phyloP scores from a whole-genome alignment of 2,329 filamentous ascomycete species.

The Botryotinia convoluta region DNA sequence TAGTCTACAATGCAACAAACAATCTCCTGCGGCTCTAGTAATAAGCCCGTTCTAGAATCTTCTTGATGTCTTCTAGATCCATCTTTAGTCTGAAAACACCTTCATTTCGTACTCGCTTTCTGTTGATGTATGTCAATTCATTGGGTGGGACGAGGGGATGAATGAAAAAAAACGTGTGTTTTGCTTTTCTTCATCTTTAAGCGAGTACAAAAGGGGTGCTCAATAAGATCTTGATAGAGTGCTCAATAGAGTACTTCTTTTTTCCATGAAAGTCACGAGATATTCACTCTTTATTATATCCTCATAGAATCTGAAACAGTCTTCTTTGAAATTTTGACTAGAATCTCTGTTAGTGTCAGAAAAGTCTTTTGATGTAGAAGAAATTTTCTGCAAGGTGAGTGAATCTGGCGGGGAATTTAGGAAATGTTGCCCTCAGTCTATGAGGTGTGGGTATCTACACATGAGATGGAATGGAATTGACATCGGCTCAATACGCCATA shows the following conservation, averaged over 20 bases:
- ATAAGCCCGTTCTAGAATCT: neutral
- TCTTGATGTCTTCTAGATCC: neutral
- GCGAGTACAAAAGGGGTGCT: conserved; percentile 11
- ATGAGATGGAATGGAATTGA: neutral
- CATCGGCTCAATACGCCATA: too few relatives aligned
- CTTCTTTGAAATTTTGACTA: conserved; percentile 1
- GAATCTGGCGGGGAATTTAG: neutral
- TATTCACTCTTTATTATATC: conserved; percentile 6
- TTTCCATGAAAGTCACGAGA: neutral
- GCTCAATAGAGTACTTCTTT: conserved; percentile 12
- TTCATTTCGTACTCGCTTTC: neutral
- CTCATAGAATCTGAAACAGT: neutral
- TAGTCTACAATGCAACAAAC: neutral
- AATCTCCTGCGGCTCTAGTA: neutral
- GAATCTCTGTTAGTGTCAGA: neutral
- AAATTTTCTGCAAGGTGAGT: neutral
- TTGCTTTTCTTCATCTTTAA: neutral
- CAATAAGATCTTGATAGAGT: conserved; percentile 15
- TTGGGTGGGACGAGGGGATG: neutral
- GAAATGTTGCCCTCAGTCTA: neutral
- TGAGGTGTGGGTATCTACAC: neutral
- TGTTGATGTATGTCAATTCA: neutral
- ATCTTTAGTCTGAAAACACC: neutral
- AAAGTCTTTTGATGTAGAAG: neutral
- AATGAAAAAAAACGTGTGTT: too few relatives aligned